phyloP scores from a whole-genome alignment of 208 protist species.

The Leishmania arabica region DNA sequence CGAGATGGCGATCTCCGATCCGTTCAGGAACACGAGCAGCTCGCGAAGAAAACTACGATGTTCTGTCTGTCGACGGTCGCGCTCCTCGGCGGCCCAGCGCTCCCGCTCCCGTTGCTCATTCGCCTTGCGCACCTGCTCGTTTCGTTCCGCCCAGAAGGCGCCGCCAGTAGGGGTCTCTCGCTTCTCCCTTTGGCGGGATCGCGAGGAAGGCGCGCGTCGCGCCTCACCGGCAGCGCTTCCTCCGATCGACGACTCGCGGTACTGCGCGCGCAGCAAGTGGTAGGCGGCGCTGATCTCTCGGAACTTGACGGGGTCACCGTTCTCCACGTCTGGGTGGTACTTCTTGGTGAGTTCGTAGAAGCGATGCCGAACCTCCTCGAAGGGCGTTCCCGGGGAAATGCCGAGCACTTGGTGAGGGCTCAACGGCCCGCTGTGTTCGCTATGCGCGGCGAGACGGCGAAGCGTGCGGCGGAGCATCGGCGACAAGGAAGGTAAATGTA shows the following conservation, averaged over 20 bases:
- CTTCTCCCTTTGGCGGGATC: conserved; percentile 10
- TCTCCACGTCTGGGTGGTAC: conserved; percentile 75
- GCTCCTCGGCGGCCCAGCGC: conserved; percentile 28
- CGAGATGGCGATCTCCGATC: conserved; percentile 58
- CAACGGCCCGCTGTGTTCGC: conserved; percentile 17
- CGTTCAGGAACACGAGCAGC: conserved; percentile 35
- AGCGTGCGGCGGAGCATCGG: conserved; percentile 32
- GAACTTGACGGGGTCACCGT: conserved; percentile 69
- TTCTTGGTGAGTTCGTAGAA: conserved; percentile 68
- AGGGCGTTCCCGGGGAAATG: conserved; percentile 44
- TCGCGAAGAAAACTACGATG: conserved; percentile 27
- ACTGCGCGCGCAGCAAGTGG: conserved; percentile 46
- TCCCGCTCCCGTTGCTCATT: conserved; percentile 36
- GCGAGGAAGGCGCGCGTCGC: background rate
- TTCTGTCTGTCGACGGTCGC: conserved; percentile 21
- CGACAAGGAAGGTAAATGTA: background rate
- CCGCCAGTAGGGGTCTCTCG: conserved; percentile 18
- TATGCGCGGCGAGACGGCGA: background rate
- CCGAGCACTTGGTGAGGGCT: conserved; percentile 64
- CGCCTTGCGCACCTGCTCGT: conserved; percentile 35
- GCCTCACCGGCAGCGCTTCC: conserved; percentile 9
- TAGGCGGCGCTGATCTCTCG: conserved; percentile 80
- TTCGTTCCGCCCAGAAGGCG: conserved; percentile 60
- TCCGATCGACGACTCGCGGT: conserved; percentile 16
- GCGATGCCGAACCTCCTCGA: conserved; percentile 53